phyloP scores from a whole-genome alignment of 169 alveolate genomes.

The Theileria parva region DNA sequence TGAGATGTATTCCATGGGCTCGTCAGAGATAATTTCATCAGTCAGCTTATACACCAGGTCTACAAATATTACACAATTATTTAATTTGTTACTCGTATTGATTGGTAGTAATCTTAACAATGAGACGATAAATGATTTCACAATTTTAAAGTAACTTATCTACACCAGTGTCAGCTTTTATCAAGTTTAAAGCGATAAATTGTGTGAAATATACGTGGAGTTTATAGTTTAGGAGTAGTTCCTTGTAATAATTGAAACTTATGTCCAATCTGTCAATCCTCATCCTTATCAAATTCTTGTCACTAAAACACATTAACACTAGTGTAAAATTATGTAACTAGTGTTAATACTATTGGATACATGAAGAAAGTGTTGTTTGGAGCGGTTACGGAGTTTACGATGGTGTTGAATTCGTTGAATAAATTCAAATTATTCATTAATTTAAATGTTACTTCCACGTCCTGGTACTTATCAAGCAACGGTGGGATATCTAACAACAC shows the following conservation, averaged over 20 bases:
- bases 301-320: constrained; percentile 49
- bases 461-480: constrained; percentile 59
- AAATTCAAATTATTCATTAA: neutral
- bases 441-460: constrained; percentile 37
- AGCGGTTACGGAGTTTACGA: constrained; percentile 59
- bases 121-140: constrained; percentile 43
- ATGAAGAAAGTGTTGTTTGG: no score
- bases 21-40: constrained; percentile 29
- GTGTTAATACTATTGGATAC: no score
- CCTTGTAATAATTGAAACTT: no score
- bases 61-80: neutral
- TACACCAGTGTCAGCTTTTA: neutral
- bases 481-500: constrained; percentile 47
- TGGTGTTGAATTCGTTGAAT: constrained; percentile 45
- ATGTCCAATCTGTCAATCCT: constrained; percentile 27
- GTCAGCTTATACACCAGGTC: constrained; percentile 1
- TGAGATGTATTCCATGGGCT: constrained; percentile 63
- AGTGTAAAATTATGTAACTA: no score
- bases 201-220: no score
- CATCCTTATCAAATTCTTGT: constrained; percentile 52
- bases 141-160: constrained; percentile 46
- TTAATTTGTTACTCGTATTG: no score
- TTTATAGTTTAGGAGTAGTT: no score
- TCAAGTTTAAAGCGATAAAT: neutral
- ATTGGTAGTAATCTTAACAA: constrained; percentile 40